These are phyloP conservation scores for Asterophora parasitica DNA, from an alignment of 768 basidiomycete genomes.

Conservation along the genomic window DNA sequence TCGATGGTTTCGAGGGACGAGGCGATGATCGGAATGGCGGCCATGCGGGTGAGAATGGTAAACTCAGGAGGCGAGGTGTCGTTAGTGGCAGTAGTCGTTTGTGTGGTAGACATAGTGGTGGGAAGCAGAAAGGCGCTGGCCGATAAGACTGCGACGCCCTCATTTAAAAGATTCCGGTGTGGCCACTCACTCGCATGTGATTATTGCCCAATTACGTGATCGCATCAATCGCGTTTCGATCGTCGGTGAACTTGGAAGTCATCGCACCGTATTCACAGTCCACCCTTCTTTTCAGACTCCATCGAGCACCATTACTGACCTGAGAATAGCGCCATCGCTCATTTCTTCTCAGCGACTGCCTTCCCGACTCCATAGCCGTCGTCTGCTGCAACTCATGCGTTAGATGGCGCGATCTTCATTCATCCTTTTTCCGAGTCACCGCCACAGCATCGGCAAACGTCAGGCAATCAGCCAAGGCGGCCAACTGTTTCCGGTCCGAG, in stretches of 20 bases:
- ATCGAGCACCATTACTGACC: no score
- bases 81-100: conserved; percentile 12
- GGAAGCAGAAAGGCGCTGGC: conserved; percentile 14
- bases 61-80: conserved; percentile 42
- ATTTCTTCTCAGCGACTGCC: no score
- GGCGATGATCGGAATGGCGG: conserved; percentile 69
- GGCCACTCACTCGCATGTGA: conserved; percentile 5
- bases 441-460: no score
- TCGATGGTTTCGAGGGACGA: conserved; percentile 59
- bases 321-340: not conserved
- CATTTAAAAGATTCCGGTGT: conserved; percentile 1
- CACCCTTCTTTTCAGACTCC: not conserved
- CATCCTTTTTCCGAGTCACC: no score
- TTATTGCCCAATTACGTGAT: conserved; percentile 10
- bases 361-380: no score
- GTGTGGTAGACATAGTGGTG: conserved; percentile 24
- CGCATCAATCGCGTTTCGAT: not conserved
- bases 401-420: no score
- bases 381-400: no score
- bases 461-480: no score
- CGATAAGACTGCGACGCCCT: conserved; percentile 7
- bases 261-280: not conserved
- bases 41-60: conserved; percentile 58
- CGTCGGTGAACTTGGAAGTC: not conserved
- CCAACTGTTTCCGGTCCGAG: no score